Evolutionary conservation across 2,329 filamentous ascomycete genomes (phyloP), one percentile per base, ranked within the genome.

Genomic region (Neophaeococcomyces aloes): DNA sequence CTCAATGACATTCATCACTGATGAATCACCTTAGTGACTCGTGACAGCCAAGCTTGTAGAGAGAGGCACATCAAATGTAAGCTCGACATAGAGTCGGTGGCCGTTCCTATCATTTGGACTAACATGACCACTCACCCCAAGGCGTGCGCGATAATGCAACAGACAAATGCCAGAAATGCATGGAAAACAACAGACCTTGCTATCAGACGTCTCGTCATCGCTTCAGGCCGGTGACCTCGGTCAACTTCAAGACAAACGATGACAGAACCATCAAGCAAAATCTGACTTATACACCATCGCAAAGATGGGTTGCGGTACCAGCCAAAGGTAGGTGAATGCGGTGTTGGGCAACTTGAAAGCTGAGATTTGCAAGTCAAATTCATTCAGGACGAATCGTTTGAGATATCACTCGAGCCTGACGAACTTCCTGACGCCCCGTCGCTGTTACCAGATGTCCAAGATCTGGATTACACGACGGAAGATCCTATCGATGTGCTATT

Each of bases 291-390:
- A 39, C 36, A 14, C n/a, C 37, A 4, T 39, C 25, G 7, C 48
- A 49, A 37, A 43, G 42, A 29, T 49, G 48, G 48, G 45, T 49
- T 14, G 45, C 47, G 29, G 27, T 49, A 10, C 48, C 48, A 13
- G 34, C 48, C 13, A 29, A 49, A 43, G 48, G 48, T 49, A 30
- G 6, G 38, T 27, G 15, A 29, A 23, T 5, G 19, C 18, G 7
- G 17, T n/a, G 25, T 10, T 15, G 34, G 10, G 31, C 34, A 36
- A 36, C 6, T 4, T 36, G n/a, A 7, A 17, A 13, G 18, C 18
- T 36, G 11, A 36, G 6, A 7, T 17, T 23, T 21, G 21, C 10
- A n/a, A 42, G 38, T 42, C 14, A 29, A 42, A 15, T 42, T 42
- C 38, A 29, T 42, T 15, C 27, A 42, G 17, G 13, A 42, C 19